Conservation (phyloP, 768 basidiomycete species). For the Suillus brevipes region DNA sequence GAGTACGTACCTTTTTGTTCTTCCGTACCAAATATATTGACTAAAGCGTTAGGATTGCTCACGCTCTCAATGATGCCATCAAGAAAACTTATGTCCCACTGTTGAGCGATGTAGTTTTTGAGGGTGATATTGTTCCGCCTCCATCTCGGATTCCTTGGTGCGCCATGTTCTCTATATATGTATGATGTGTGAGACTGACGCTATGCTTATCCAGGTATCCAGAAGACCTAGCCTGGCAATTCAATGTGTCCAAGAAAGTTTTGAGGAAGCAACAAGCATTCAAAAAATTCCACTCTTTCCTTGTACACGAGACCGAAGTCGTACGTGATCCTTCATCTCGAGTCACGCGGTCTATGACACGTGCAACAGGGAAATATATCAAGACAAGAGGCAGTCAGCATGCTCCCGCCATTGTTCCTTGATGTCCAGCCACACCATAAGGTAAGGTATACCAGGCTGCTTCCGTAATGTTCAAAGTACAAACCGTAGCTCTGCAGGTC, state of each 20-base stretch:
- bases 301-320: conserved; percentile 97
- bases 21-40: background rate
- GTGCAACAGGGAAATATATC: conserved; percentile 85
- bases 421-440: conserved; percentile 92
- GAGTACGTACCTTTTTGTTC: conserved; percentile 49
- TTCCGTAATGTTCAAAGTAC: conserved; percentile 1
- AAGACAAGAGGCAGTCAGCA: conserved; percentile 95
- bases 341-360: background rate
- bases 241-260: conserved; percentile 87
- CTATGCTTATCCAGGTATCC: conserved; percentile 70
- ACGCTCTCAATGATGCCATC: conserved; percentile 79
- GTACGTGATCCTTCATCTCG: conserved; percentile 46
- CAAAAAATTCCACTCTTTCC: conserved; percentile 92
- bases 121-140: conserved; percentile 72
- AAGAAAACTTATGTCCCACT: conserved; percentile 75
- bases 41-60: conserved; percentile 49
- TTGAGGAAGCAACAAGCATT: conserved; percentile 87
- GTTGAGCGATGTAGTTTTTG: conserved; percentile 70
- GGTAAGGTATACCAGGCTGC: conserved; percentile 38
- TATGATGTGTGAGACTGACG: background rate
- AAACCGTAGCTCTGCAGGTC: conserved; percentile 45
- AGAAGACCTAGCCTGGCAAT: conserved; percentile 93
- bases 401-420: conserved; percentile 96
- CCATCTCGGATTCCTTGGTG: conserved; percentile 88
- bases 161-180: conserved; percentile 9